phyloP scores from a whole-genome alignment of 208 protist species.

The Polymyxa betae region DNA sequence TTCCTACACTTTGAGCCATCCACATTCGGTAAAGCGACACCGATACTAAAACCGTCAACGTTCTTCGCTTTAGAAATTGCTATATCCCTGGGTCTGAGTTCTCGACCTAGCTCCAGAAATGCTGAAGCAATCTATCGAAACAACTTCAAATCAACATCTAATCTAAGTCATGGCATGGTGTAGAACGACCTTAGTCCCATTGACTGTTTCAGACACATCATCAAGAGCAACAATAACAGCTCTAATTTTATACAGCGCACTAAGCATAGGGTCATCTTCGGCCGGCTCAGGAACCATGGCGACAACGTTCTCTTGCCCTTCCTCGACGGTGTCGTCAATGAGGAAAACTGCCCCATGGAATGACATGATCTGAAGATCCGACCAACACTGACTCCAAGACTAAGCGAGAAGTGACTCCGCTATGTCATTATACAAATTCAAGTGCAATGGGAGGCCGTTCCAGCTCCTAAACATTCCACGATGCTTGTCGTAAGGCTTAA shows the following conservation, averaged over 20 bases:
- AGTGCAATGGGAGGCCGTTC: too few species aligned
- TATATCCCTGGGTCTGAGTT: neutral
- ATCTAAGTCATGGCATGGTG: neutral
- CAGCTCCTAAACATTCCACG: too few species aligned
- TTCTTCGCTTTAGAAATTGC: neutral
- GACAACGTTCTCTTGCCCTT: neutral
- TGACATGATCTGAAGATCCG: neutral
- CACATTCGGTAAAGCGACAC: neutral
- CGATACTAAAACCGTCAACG: neutral
- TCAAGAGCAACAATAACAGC: neutral
- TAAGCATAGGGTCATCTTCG: too few species aligned
- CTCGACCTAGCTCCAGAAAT: too few species aligned
- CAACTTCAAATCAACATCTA: neutral
- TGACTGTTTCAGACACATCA: neutral
- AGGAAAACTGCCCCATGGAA: neutral
- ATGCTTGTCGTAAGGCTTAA: too few species aligned
- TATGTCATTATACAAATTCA: too few species aligned
- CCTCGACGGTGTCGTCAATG: neutral
- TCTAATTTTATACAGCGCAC: neutral
- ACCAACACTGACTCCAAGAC: too few species aligned
- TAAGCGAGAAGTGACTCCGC: too few species aligned
- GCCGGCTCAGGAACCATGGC: neutral
- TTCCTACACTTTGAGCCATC: neutral
- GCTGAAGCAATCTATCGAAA: neutral
- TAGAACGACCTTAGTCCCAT: neutral